Conservation (phyloP, 2,329 filamentous ascomycete species). For the Paracorniculantispora psalliotae region DNA sequence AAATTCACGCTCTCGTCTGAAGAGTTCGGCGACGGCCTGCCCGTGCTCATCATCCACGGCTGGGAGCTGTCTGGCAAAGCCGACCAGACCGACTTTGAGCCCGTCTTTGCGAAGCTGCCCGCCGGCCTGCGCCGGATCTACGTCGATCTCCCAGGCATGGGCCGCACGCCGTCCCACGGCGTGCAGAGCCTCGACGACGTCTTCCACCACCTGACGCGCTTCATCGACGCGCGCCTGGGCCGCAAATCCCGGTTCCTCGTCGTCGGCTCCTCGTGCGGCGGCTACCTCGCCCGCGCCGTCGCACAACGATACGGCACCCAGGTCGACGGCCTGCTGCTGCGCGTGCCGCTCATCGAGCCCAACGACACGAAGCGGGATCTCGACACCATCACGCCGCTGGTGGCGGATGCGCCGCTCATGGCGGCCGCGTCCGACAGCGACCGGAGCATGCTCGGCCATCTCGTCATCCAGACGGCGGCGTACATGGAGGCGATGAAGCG, state of each 20-base stretch:
- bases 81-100: slow-evolving; percentile 16
- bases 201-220: slow-evolving; percentile 3
- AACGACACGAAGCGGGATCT: slow-evolving; percentile 9
- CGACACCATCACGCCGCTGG: slow-evolving; percentile 8
- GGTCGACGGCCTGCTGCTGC: slow-evolving; percentile 14
- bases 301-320: slow-evolving; percentile 9
- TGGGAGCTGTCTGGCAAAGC: slow-evolving; percentile 11
- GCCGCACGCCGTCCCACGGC: slow-evolving; percentile 9
- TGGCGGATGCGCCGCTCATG: slow-evolving; percentile 11
- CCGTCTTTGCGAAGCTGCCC: slow-evolving; percentile 12
- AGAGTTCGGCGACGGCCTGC: slow-evolving; percentile 14
- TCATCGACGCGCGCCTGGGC: slow-evolving; percentile 12
- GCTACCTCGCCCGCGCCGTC: slow-evolving; percentile 15
- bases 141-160: slow-evolving; percentile 16
- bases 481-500: slow-evolving; percentile 7
- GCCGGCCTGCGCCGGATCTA: slow-evolving; percentile 14
- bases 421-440: slow-evolving; percentile 1
- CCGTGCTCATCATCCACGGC: slow-evolving; percentile 14
- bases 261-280: slow-evolving; percentile 15
- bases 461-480: slow-evolving; percentile 13
- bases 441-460: slow-evolving; percentile 9
- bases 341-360: slow-evolving; percentile 16
- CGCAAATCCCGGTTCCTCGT: slow-evolving; percentile 7
- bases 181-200: slow-evolving; percentile 11
- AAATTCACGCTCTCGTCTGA: slow-evolving; percentile 1